These are phyloP conservation scores for Picochlorum sp. DNA, from an alignment of 139 green algal genomes.

Conservation along the genomic window DNA sequence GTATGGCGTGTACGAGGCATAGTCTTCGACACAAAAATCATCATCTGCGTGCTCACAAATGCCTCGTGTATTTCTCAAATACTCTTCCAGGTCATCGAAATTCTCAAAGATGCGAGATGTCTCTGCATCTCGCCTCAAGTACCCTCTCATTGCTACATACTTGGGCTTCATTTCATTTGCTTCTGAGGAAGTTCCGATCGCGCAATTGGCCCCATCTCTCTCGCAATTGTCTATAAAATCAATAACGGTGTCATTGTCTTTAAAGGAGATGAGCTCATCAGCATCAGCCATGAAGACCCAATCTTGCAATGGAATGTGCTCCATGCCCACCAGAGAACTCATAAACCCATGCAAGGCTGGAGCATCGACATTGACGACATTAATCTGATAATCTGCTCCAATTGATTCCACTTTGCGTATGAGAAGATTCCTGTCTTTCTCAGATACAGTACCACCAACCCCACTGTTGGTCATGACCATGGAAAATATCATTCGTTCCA, in stretches of 20 bases:
- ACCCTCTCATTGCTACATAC: not conserved
- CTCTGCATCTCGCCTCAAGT: not conserved
- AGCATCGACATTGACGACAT: not conserved
- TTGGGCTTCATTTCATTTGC: not conserved
- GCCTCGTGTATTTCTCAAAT: not conserved
- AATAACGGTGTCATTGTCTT: not conserved
- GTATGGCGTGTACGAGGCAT: constrained; percentile 10
- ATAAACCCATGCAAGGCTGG: not conserved
- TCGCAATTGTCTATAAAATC: constrained; percentile 6
- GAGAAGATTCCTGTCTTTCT: not conserved
- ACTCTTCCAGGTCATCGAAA: not conserved
- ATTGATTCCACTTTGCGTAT: not conserved
- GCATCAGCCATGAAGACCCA: constrained; percentile 12
- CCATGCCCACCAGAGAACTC: constrained; percentile 1
- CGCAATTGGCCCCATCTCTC: constrained; percentile 12
- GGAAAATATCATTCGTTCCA: not conserved
- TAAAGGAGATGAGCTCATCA: constrained; percentile 9
- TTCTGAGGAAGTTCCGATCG: not conserved
- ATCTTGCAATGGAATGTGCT: constrained; percentile 13
- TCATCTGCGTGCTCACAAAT: too few relatives aligned
- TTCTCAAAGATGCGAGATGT: not conserved
- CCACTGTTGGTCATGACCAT: not conserved
- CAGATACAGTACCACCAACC: not conserved
- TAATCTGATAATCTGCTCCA: constrained; percentile 14
- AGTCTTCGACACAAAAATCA: too few relatives aligned